Base-by-base conservation (phyloP, 169 alveolate species). In the Plasmodium cynomolgi region DNA sequence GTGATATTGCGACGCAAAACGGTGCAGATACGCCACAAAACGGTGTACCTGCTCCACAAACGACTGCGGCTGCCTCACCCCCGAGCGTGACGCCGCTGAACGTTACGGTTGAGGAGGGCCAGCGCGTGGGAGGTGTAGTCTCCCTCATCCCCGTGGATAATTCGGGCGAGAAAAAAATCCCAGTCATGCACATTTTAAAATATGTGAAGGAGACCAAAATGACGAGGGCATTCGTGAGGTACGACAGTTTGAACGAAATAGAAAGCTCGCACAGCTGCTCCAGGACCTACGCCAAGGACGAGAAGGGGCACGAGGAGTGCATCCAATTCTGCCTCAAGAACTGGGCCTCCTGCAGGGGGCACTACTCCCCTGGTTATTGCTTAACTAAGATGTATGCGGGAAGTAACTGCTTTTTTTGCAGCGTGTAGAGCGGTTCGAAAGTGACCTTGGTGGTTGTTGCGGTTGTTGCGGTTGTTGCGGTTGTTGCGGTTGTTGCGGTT, bases 351-450 rank as follows among this genome's bases (percentile, higher is more conserved):
- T 85, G 93, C 41, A 54, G 56, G 58, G 34, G 56, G 39, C 86
- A 85, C n/a, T 34, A 50, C 44, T 74, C 85, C 20, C 93, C 93
- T 2, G 93, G 93, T 54, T 85, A 74, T 23, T 85, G 93, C 29
- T 75, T 85, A 31, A 75, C 93, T 17, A 75, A 75, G 20, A 34
- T 85, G 44, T 74, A 74, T 50, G 11, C 72, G 41, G 83, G 47
- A 1, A 75, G 56, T 54, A 54, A 50, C 26, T 85, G 93, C 44
- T 44, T 74, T 54, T 85, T 85, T 29, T 85, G 93, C 47, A 50
- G 26, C 44, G 71, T 85, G 31, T 85, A 85, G 81, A 41, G 39
- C 23, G 26, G 17, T 26, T 47, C 44, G 9, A 1, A 62, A 11
- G 56, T 8, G 11, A 13, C n/a, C 3, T 2, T 29, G 15, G 0